Base-by-base conservation (phyloP, 2,329 filamentous ascomycete species). In the Taxawa tesnikishii region DNA sequence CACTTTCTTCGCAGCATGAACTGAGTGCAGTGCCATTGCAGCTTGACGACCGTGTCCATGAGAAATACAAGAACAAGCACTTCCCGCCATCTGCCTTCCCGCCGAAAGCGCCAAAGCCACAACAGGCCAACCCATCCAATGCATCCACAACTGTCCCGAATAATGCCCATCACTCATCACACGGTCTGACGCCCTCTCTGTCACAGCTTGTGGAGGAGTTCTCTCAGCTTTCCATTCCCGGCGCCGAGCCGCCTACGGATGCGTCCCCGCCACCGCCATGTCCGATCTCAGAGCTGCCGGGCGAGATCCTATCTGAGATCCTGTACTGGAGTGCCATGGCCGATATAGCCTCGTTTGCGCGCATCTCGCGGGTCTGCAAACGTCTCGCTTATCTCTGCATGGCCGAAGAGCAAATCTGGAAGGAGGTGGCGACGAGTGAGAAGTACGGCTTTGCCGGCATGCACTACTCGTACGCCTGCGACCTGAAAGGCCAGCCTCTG, bases 351-450 rank as follows among this genome's bases (percentile, higher is more conserved):
- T 73, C 80, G 24, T 87, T 92, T 45, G 71, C 70, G 13, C 78
- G 83, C 15, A 64, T 87, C 11, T 70, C 83, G 0, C 72, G 78
- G 40, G 87, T 94, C 3, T 96, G 88, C 63, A 92, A 84, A 53
- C 74, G 79, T 10, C 63, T 96, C 26, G 85, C 88, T 14, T 94
- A 81, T 51, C 71, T 96, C 13, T 78, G 93, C 30, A 67, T 75
- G 17, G 82, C 80, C 5, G 87, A 96, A 52, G 79, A 94, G 46
- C 70, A 71, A 26, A 80, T 94, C 46, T 98, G 90, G 87, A 83
- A 78, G 37, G 70, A 74, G 12, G 59, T 94, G 4, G 82, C 79
- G 28, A 57, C 82, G 2, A 79, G 76, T 0, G 39, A 58, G 9
- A 73, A 83, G 50, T 79, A 83, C 49, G 90, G 87, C 14, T 92